Percentiles rank a stretch among this genome's conserved stretches.
Evolutionary conservation across 768 basidiomycete species (phyloP).

Genomic region (Suillus tomentosus): DNA sequence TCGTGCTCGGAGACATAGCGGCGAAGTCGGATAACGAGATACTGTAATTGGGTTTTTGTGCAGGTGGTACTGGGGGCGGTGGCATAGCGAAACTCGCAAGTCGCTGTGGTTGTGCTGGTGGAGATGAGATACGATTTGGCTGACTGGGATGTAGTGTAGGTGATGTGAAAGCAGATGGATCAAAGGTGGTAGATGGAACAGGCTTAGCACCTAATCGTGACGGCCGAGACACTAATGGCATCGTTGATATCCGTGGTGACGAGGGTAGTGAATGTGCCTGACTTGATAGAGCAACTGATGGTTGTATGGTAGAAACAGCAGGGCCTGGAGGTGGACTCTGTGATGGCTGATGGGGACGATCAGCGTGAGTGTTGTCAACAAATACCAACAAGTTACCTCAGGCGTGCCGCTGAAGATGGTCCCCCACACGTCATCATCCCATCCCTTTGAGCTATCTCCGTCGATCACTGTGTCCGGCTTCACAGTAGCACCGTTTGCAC

Average conservation of each 20-base stretch:
- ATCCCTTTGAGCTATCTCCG: conserved; percentile 39
- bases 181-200: conserved; percentile 38
- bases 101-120: conserved; percentile 24
- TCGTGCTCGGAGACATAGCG: conserved; percentile 20
- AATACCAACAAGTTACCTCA: conserved; percentile 25
- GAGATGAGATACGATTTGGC: conserved; percentile 21
- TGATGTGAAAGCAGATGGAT: conserved; percentile 28
- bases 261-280: conserved; percentile 42
- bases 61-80: conserved; percentile 13
- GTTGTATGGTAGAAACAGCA: conserved; percentile 10
- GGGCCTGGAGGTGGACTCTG: conserved; percentile 29
- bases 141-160: conserved; percentile 26
- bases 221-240: conserved; percentile 35
- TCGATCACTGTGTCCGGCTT: conserved; percentile 47
- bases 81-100: conserved; percentile 16
- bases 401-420: conserved; percentile 59
- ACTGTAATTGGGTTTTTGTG: conserved; percentile 59
- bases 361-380: neutral
- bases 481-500: conserved; percentile 45
- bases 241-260: conserved; percentile 37
- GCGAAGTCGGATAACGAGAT: conserved; percentile 42
- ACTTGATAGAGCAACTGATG: conserved; percentile 2
- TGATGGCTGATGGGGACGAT: neutral
- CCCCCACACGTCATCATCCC: conserved; percentile 89
- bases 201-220: conserved; percentile 44